Evolutionary conservation across 192 early-diverging fungal genomes (phyloP).

Genomic region (Backusella westeae): DNA sequence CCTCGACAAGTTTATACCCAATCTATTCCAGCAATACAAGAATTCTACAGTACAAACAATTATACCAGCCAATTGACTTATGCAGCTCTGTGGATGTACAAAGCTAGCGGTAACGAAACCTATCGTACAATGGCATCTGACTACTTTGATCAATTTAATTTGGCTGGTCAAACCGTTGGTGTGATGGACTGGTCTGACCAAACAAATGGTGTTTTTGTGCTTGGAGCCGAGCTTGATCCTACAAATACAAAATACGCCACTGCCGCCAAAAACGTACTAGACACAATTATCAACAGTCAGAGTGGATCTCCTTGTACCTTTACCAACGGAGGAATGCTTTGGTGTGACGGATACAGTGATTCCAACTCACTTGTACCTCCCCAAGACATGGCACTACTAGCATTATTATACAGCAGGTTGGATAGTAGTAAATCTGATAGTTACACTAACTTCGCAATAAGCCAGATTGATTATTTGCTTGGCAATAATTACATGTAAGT

Average conservation of each 20-base stretch:
- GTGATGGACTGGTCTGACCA: slow-evolving; percentile 57
- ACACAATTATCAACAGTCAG: slow-evolving; percentile 23
- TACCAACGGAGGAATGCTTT: slow-evolving; percentile 47
- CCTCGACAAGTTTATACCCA: slow-evolving; percentile 45
- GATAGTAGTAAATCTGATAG: slow-evolving; percentile 12
- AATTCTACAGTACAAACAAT: slow-evolving; percentile 42
- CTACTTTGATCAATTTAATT: slow-evolving; percentile 44
- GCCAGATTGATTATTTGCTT: slow-evolving; percentile 53
- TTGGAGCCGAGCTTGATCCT: slow-evolving; percentile 39
- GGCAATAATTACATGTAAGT: slow-evolving; percentile 49
- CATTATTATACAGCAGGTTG: slow-evolving; percentile 26
- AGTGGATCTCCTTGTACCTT: slow-evolving; percentile 28
- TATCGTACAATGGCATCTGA: slow-evolving; percentile 46
- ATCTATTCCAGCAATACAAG: slow-evolving; percentile 36
- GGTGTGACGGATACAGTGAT: slow-evolving; percentile 31
- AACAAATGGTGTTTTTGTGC: slow-evolving; percentile 42
- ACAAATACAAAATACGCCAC: slow-evolving; percentile 35
- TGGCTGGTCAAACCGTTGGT: slow-evolving; percentile 6
- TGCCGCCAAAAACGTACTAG: slow-evolving; percentile 36
- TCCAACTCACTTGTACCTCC: slow-evolving; percentile 35
- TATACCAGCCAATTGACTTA: slow-evolving; percentile 50
- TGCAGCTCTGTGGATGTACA: slow-evolving; percentile 58
- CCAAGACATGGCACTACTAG: slow-evolving; percentile 38
- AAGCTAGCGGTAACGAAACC: slow-evolving; percentile 38
- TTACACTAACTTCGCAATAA: slow-evolving; percentile 30